Percentiles rank a stretch among this genome's conserved stretches.
Evolutionary conservation across 768 basidiomycete species (phyloP).

Genomic region (Punctularia strigosozonata): DNA sequence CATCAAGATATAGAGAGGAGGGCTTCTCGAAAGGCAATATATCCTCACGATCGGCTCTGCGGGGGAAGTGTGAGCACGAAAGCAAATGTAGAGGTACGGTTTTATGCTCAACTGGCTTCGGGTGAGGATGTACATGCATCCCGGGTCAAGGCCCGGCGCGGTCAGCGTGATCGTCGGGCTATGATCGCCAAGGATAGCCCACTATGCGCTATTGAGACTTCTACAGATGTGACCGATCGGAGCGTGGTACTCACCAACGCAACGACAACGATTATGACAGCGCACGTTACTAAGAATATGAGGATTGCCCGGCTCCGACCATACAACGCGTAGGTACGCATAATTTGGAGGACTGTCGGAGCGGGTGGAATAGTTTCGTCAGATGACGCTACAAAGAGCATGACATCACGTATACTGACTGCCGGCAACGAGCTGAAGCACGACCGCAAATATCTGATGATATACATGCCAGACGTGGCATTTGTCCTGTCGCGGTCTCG

Average conservation of each 20-base stretch:
- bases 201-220: not conserved
- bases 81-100: not conserved
- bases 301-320: constrained; percentile 21
- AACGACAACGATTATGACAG: constrained; percentile 13
- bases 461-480: constrained; percentile 20
- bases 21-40: constrained; percentile 9
- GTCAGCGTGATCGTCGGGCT: too few species aligned
- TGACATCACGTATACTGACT: constrained; percentile 13
- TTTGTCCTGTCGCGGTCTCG: too few species aligned
- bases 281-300: constrained; percentile 14
- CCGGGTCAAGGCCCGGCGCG: not conserved
- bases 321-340: constrained; percentile 33
- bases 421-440: constrained; percentile 20
- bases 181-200: not conserved
- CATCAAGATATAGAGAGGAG: constrained; percentile 1
- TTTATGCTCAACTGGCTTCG: not conserved
- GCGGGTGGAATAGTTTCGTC: too few species aligned
- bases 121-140: too few species aligned
- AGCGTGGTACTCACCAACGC: constrained; percentile 19
- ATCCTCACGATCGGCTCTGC: constrained; percentile 3
- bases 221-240: too few species aligned
- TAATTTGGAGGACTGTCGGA: too few species aligned
- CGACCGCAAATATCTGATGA: constrained; percentile 24
- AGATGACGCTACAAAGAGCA: not conserved
- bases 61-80: constrained; percentile 5